phyloP scores from a whole-genome alignment of 2,329 filamentous ascomycete genomes.

The Aspergillus novoparasiticus region DNA sequence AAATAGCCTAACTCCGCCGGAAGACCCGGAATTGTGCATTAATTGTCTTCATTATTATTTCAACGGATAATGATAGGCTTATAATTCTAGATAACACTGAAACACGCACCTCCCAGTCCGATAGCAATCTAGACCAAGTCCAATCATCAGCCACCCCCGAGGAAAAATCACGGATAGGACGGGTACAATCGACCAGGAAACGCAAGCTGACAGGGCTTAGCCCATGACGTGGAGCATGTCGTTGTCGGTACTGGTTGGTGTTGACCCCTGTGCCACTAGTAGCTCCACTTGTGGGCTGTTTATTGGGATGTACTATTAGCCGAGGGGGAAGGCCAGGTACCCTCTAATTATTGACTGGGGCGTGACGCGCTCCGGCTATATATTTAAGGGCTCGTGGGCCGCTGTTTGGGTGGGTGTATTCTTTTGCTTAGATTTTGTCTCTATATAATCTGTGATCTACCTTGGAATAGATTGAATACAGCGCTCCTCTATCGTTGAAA shows the following conservation, averaged over 20 bases:
- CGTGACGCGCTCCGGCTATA: rapidly evolving
- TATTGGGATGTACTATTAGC: not conserved
- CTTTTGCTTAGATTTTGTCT: no score
- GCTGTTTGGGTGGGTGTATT: not conserved
- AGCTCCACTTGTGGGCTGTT: not conserved
- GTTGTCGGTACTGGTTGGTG: not conserved
- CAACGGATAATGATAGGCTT: no score
- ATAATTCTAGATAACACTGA: no score
- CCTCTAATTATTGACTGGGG: not conserved
- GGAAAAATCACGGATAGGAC: not conserved
- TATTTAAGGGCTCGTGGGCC: not conserved
- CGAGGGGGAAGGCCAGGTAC: not conserved
- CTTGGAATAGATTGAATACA: no score
- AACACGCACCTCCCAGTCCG: no score
- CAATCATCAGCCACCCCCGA: no score
- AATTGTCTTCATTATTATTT: rapidly evolving
- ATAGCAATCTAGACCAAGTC: no score
- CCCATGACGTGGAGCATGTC: not conserved
- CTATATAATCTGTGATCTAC: no score
- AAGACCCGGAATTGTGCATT: not conserved
- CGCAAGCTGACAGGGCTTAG: not conserved
- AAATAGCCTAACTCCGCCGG: not conserved
- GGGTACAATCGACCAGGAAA: not conserved
- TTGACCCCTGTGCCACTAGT: not conserved
- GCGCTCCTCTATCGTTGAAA: no score